phyloP scores from a whole-genome alignment of 768 basidiomycete genomes.

The Russula brevipes region DNA sequence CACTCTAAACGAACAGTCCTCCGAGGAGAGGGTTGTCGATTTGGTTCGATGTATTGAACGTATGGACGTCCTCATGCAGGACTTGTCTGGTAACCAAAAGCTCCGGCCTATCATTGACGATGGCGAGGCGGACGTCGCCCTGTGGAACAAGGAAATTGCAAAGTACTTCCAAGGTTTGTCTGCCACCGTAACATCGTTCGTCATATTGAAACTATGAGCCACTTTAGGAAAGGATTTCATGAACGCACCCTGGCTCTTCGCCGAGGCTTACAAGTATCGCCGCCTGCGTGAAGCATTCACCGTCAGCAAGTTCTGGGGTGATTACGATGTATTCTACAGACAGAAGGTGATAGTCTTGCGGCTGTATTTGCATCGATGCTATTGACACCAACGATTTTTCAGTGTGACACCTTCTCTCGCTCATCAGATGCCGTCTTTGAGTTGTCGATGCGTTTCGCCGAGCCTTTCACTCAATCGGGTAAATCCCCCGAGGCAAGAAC shows the following conservation, averaged over 20 bases:
- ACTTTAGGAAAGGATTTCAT: conserved; percentile 77
- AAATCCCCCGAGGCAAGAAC: conserved; percentile 47
- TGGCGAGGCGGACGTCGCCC: conserved; percentile 82
- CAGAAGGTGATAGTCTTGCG: conserved; percentile 57
- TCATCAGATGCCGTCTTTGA: conserved; percentile 92
- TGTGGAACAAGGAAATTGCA: conserved; percentile 97
- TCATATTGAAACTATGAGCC: background rate
- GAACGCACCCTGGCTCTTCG: conserved; percentile 96
- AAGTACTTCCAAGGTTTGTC: conserved; percentile 81
- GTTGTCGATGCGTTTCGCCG: conserved; percentile 84
- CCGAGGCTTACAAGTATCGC: conserved; percentile 91
- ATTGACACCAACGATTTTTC: background rate
- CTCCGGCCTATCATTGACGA: conserved; percentile 87
- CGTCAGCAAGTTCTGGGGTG: conserved; percentile 80
- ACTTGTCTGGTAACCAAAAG: conserved; percentile 78
- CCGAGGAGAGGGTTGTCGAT: conserved; percentile 80
- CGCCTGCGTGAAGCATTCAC: conserved; percentile 92
- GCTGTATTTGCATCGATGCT: background rate
- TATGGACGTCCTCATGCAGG: conserved; percentile 85
- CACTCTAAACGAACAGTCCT: conserved; percentile 80
- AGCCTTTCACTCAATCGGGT: conserved; percentile 65
- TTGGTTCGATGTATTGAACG: conserved; percentile 81
- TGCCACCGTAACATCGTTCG: background rate
- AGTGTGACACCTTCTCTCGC: conserved; percentile 95
- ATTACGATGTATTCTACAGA: conserved; percentile 93